Conservation (phyloP, 129 eudicot genomes). For the Lactuca sativa region DNA sequence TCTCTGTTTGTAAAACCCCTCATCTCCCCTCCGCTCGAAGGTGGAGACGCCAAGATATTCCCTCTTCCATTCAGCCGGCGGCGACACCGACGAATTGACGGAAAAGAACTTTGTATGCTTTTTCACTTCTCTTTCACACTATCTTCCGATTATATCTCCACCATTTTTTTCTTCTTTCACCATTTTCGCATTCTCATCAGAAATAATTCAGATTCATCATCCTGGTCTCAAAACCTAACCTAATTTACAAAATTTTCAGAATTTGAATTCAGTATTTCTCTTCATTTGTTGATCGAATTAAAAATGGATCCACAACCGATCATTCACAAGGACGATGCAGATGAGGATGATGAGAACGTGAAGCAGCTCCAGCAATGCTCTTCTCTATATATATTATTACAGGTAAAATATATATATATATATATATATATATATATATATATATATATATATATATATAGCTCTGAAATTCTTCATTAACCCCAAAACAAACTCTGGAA, state of each 20-base stretch:
- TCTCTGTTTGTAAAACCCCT: background rate
- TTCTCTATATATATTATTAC: constrained; percentile 50
- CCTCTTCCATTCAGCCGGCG: background rate
- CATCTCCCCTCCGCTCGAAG: background rate
- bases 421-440: too few relatives aligned
- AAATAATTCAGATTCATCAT: background rate
- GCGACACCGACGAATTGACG: too few relatives aligned
- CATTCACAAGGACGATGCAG: constrained; percentile 55
- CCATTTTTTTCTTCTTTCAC: background rate
- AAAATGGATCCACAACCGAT: constrained; percentile 23
- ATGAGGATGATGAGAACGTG: constrained; percentile 67
- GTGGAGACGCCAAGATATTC: background rate
- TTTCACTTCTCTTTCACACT: background rate
- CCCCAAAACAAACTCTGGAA: background rate
- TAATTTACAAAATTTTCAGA: background rate
- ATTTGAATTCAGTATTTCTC: background rate
- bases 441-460: too few relatives aligned
- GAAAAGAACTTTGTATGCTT: background rate
- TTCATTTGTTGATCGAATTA: background rate
- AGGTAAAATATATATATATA: too few relatives aligned
- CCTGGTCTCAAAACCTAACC: background rate
- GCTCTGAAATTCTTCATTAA: background rate
- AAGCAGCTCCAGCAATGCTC: constrained; percentile 74
- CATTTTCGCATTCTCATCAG: background rate
- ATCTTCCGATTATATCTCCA: background rate